phyloP scores from a whole-genome alignment of 208 protist genomes.

The Leptomonas pyrrhocoris region DNA sequence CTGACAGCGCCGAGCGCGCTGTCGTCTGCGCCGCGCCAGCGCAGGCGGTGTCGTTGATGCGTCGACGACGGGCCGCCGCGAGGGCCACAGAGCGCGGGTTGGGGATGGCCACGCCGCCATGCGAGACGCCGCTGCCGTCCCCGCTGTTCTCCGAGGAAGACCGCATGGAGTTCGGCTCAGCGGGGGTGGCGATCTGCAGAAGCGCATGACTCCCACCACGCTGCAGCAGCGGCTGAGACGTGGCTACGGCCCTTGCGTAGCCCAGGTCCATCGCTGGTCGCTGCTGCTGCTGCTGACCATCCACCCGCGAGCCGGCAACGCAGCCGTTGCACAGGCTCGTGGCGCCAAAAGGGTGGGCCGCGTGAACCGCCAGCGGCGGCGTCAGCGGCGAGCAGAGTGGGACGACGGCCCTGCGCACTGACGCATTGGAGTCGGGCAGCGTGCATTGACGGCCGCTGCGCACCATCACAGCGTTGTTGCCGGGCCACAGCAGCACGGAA shows the following conservation, averaged over 20 bases:
- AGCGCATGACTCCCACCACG: neutral
- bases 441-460: neutral
- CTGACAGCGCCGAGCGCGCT: neutral
- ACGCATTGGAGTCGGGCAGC: too few relatives aligned
- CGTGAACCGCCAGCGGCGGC: neutral
- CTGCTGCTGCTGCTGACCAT: neutral
- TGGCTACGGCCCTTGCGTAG: too few relatives aligned
- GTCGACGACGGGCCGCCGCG: neutral
- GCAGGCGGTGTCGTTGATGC: neutral
- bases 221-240: too few relatives aligned
- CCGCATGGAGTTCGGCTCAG: neutral
- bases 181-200: neutral
- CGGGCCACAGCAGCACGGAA: too few relatives aligned
- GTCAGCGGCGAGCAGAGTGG: constrained; percentile 17
- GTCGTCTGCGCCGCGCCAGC: neutral
- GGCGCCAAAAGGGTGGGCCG: neutral
- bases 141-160: neutral
- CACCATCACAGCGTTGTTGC: neutral
- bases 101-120: neutral
- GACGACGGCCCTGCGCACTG: too few relatives aligned
- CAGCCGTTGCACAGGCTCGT: neutral
- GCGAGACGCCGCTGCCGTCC: neutral
- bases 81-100: constrained; percentile 10
- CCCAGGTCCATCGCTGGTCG: too few relatives aligned
- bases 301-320: neutral